Conservation (phyloP, 257 asterid genomes). For the Galeopsis tetrahit region DNA sequence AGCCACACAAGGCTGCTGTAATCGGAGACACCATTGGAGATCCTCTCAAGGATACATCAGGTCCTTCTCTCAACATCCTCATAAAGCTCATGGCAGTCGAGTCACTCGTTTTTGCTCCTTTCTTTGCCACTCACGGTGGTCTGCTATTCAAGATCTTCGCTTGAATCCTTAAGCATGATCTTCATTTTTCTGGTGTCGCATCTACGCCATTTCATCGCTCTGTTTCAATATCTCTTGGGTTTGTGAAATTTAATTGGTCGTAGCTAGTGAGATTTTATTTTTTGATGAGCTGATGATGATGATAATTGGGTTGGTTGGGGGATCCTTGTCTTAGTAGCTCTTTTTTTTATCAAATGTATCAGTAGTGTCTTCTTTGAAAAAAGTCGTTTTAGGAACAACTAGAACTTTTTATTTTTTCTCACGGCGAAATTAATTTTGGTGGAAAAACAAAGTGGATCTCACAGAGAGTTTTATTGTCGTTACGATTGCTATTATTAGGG, state of each 20-base stretch:
- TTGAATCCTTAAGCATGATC: neutral
- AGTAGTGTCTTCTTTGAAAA: slow-evolving; percentile 6
- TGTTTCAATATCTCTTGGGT: neutral
- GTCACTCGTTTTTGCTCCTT: slow-evolving; percentile 73
- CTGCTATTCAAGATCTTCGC: slow-evolving; percentile 52
- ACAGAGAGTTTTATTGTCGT: neutral
- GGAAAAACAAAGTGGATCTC: neutral
- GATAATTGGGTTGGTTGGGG: slow-evolving; percentile 27
- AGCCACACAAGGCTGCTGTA: slow-evolving; percentile 78
- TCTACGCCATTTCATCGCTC: neutral
- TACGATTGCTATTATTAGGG: neutral
- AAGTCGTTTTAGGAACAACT: neutral
- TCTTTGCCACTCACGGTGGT: slow-evolving; percentile 74
- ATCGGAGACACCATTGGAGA: slow-evolving; percentile 79
- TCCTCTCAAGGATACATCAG: slow-evolving; percentile 72
- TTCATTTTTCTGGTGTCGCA: neutral
- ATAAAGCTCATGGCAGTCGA: slow-evolving; percentile 84
- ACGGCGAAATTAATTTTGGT: neutral
- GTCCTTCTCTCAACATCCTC: slow-evolving; percentile 73
- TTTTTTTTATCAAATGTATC: slow-evolving; percentile 27
- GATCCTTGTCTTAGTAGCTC: slow-evolving; percentile 18
- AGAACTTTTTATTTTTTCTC: neutral
- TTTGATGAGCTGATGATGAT: slow-evolving; percentile 37
- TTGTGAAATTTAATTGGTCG: slow-evolving; percentile 27
- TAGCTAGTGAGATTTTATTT: slow-evolving; percentile 39